Evolutionary conservation across 106 monocot genomes (phyloP), one percentile per base, ranked within the genome.

Genomic region (Hemerocallis citrina): DNA sequence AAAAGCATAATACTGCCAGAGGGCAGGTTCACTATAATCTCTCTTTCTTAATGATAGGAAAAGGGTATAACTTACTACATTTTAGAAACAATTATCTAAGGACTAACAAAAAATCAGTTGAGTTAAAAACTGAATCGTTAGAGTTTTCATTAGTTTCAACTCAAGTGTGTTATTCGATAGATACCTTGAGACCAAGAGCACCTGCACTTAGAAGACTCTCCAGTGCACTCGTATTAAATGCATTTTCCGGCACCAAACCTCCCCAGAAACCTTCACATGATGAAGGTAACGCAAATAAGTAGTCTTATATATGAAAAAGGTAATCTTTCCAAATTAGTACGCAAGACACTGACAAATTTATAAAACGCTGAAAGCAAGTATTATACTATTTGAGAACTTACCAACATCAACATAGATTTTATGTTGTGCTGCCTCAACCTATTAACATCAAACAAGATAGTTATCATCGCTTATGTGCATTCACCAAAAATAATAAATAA

Each of bases 361-460:
- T n/a, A 58, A 8, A 37, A 58, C 6, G 21, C 34, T 23, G 39
- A 34, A 40, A 5, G 25, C 22, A 59, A 59, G 5, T 23, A 39
- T 20, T 23, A 38, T 27, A n/a, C n/a, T n/a, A n/a, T n/a, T n/a
- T 13, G 11, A 59, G 59, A 40, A 16, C 82, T 57, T 86, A 98
- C 98, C 91, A 20, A 98, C 92, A 66, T 98, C 92, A 61, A 98
- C 98, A 71, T 85, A 73, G 35, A 92, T 67, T 77, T 92, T 98
- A 40, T 80, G 68, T 68, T 66, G 21, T 33, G 92, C 68, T 62
- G 98, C 98, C 21, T 98, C 77, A 54, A 98, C 57, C 98, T 98
- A 52, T 60, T 70, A 75, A 0, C 35, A 81, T 49, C 42, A 45
- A 44, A n/a, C 30, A 52, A 49, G 27, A 34, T 9, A 22, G 33